These are phyloP conservation scores for Selaginella moellendorffii DNA, from an alignment of 75 land plant species.

Conservation along the genomic window DNA sequence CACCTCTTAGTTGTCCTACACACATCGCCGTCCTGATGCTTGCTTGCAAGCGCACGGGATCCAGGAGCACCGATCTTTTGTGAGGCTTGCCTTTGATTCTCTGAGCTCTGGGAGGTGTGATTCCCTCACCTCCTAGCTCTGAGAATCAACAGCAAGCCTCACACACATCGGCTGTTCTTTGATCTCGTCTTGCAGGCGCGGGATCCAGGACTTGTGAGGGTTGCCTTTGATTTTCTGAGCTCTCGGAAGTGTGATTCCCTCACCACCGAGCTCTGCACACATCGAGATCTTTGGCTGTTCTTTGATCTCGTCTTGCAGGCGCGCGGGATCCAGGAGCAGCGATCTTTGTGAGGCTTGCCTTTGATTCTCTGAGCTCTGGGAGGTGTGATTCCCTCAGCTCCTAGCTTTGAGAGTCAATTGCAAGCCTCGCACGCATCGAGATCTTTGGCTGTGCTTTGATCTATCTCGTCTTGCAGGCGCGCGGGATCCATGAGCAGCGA, in stretches of 20 bases:
- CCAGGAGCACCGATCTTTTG: too few relatives aligned
- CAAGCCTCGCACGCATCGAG: neutral
- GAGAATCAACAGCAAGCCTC: neutral
- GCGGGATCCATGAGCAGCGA: neutral
- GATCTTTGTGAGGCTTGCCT: neutral
- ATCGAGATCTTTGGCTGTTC: too few relatives aligned
- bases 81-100: conserved; percentile 1
- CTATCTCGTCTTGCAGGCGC: conserved; percentile 19
- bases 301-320: too few relatives aligned
- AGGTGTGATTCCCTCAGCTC: neutral
- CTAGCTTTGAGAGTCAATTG: neutral
- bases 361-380: neutral
- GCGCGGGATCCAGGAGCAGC: too few relatives aligned
- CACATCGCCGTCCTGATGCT: too few relatives aligned
- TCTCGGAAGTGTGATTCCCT: too few relatives aligned
- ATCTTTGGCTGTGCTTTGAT: conserved; percentile 58
- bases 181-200: conserved; percentile 29
- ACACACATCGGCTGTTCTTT: conserved; percentile 31
- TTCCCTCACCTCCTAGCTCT: neutral
- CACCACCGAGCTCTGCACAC: too few relatives aligned
- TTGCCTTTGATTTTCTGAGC: too few relatives aligned
- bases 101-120: neutral
- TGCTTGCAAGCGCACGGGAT: too few relatives aligned
- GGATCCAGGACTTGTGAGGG: too few relatives aligned
- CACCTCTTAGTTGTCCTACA: too few relatives aligned